Base-by-base conservation (phyloP, 2,329 filamentous ascomycete genomes). In the Verticillium alfalfae region DNA sequence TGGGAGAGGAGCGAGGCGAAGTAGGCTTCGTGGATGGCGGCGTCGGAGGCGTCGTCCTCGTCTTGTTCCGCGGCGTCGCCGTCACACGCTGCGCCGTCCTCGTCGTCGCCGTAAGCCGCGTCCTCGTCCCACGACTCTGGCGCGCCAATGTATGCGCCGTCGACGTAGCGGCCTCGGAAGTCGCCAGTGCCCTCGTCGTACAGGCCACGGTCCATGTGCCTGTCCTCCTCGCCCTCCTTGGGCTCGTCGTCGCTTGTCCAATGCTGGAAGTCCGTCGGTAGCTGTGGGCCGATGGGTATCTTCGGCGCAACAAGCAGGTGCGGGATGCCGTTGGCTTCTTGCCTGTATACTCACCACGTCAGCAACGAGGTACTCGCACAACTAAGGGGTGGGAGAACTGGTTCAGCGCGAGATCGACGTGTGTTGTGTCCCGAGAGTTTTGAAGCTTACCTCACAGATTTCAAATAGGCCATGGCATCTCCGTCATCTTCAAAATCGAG, bases 101-200 rank as follows among this genome's bases (percentile, higher is more conserved):
- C 67, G 18, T 72, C 63, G 36, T 71, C 72, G 18, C 68, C 67
- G 49, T 64, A 67, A n/a, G 66, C 16, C 56, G 61, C 69, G 10
- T 67, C 64, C 8, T 68, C 66, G 1, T 65, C 63, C 55, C 72
- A 66, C 31, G 66, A 66, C 34, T 80, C 76, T 0, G 85, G 81
- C 2, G 82, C 79, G 4, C 88, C 90, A 31, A 89, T 85, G 72
- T 92, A 97, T 41, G 91, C 90, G 57, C 92, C 93, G 67, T 96
- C 91, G 16, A 87, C 79, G 71, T 91, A 95, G 70, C 86, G 88
- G 12, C 89, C 90, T 61, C 83, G 76, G 26, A 80, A 77, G 68
- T 89, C 84, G 60, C 82, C 81, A 22, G 74, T 65, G 6, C 79
- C 79, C 61, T 78, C 71, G 9, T 78, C 69, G 68, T 87, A 86